Percentiles rank a stretch among this genome's conserved stretches.
phyloP scores from a whole-genome alignment of 2,329 filamentous ascomycete species.

The Whalleya microplaca region DNA sequence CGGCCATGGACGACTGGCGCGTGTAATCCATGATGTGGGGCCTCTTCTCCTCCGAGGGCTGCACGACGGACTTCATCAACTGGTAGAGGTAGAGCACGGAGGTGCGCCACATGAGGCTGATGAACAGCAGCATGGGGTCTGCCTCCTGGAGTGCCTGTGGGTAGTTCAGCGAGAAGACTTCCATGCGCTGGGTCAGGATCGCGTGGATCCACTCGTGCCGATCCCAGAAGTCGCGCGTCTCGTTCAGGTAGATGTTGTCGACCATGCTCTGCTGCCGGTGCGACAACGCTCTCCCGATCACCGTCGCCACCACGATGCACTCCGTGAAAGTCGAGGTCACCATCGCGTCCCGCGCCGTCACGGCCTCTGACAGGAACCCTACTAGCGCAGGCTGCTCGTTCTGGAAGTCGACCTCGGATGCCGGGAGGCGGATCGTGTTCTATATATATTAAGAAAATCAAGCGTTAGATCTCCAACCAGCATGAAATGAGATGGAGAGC shows the following conservation, averaged over 20 bases:
- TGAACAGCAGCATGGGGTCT: slow-evolving; percentile 26
- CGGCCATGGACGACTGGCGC: slow-evolving; percentile 22
- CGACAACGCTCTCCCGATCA: slow-evolving; percentile 19
- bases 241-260: slow-evolving; percentile 20
- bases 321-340: slow-evolving; percentile 18
- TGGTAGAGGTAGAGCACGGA: slow-evolving; percentile 25
- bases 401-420: slow-evolving; percentile 23
- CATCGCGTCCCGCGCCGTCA: slow-evolving; percentile 8
- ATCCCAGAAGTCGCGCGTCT: slow-evolving; percentile 21
- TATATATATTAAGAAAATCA: not conserved
- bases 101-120: slow-evolving; percentile 28
- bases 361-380: slow-evolving; percentile 21
- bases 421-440: slow-evolving; percentile 23
- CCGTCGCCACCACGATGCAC: slow-evolving; percentile 23
- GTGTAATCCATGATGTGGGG: slow-evolving; percentile 19
- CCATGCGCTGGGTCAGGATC: slow-evolving; percentile 18
- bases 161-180: slow-evolving; percentile 19
- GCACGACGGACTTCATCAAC: slow-evolving; percentile 15
- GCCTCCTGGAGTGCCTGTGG: slow-evolving; percentile 19
- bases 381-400: slow-evolving; percentile 24
- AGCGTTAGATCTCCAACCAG: too few relatives aligned
- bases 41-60: slow-evolving; percentile 21
- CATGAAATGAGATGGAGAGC: not conserved
- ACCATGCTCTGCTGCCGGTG: slow-evolving; percentile 20
- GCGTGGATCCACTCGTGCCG: slow-evolving; percentile 23